Base-by-base conservation (phyloP, 768 basidiomycete species). In the Lactarius indigo region DNA sequence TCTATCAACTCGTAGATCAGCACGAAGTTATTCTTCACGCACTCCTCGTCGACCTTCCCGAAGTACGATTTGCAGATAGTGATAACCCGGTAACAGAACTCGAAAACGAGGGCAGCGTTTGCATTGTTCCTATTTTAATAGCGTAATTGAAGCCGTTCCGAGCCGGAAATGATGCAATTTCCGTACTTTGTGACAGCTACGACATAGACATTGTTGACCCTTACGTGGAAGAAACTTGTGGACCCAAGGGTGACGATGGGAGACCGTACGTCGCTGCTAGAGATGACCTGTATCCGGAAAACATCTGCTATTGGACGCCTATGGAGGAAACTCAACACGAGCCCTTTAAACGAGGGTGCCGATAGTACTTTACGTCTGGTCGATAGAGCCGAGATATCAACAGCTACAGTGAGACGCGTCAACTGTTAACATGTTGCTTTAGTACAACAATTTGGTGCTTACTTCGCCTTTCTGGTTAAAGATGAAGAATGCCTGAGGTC, bases 401-500 rank as follows among this genome's bases (percentile, higher is more conserved):
- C 72, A 98, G 92, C 94, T 96, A 68, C 12, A 5, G 33, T 26
- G 30, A 41, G 64, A 73, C 42, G 63, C 37, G 44, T 58, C 63
- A 63, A 64, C 26, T 63, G 37, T 44, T 35, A 39, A 35, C 39
- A 23, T 50, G 30, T 12, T 52, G 33, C 37, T 9, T 0, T 17
- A 28, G 3, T 5, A 57, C 26, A 39, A 28, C 13, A 26, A 35
- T 10, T 6, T 8, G 18, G 35, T 26, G 35, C 44, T 52, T n/a
- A 95, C 96, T 86, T 98, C 97, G 77, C 97, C 97, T 78, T 98
- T 98, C 78, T 96, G 94, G 75, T 98, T 99, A 84, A 98, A 97
- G 65, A 98, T 94, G 78, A 98, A 98, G 86, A 98, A 98, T 57
- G 92, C 96, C 96, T 98, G 37, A 56, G 44, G 10, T 66, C 41